These are phyloP conservation scores for Lentinula novae-zelandiae DNA, from an alignment of 1,284 basidiomycete genomes.

Conservation along the genomic window DNA sequence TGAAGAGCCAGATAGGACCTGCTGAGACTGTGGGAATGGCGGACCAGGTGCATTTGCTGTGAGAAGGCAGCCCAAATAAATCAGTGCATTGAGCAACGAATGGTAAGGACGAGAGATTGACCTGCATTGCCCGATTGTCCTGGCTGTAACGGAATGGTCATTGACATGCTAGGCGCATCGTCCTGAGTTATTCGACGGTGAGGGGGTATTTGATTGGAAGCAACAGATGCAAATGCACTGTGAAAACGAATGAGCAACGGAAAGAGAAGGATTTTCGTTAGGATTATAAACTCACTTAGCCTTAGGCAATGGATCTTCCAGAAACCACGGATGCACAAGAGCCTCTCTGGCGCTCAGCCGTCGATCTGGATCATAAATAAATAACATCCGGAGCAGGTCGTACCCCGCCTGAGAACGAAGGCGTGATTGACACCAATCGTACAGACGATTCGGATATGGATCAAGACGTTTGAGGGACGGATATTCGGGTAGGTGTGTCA, in stretches of 20 bases:
- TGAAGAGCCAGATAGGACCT: slow-evolving; percentile 10
- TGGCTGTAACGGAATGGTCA: slow-evolving; percentile 19
- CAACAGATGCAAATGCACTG: slow-evolving; percentile 61
- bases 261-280: neutral
- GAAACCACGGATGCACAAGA: slow-evolving; percentile 79
- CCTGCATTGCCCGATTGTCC: slow-evolving; percentile 6
- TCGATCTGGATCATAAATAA: slow-evolving; percentile 88
- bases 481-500: slow-evolving; percentile 7
- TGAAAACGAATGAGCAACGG: neutral
- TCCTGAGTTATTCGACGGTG: slow-evolving; percentile 74
- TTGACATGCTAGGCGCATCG: slow-evolving; percentile 77
- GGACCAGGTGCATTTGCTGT: neutral
- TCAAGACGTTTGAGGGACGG: slow-evolving; percentile 31
- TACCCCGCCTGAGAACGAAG: slow-evolving; percentile 64
- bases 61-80: neutral
- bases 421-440: slow-evolving; percentile 76
- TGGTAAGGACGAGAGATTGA: neutral
- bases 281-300: slow-evolving; percentile 50
- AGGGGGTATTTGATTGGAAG: slow-evolving; percentile 60
- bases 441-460: slow-evolving; percentile 58
- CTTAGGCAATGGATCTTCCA: slow-evolving; percentile 72
- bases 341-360: slow-evolving; percentile 83
- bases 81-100: neutral
- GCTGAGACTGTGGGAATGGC: slow-evolving; percentile 1
- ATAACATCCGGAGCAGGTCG: slow-evolving; percentile 81